Base-by-base conservation (phyloP, 2,329 filamentous ascomycete species). In the Neonectria faginata region DNA sequence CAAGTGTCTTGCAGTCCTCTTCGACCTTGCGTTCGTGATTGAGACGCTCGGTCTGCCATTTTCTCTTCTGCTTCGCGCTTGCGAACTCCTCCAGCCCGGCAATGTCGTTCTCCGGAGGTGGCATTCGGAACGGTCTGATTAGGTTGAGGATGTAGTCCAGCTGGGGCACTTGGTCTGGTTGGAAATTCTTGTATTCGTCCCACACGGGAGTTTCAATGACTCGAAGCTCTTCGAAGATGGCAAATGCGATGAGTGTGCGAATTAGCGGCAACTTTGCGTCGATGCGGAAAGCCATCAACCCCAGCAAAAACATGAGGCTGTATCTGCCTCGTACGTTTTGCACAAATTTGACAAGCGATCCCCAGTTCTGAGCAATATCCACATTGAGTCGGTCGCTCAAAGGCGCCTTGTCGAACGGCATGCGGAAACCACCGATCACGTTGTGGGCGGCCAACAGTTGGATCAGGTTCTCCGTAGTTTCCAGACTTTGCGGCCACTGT, bases 261-360 rank as follows among this genome's bases (percentile, higher is more conserved):
- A 73, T 48, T 16, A 73, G 62, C 5, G 64, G 45, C 51, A 73
- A 64, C 4, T 69, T 66, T 1, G 65, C 64, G 36, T 73, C 67
- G 3, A 67, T 25, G 10, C 64, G 64, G 22, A 73, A 74, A 3
- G 71, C 66, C 59, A 73, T 73, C 7, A 62, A 63, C 1, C 65
- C 71, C 45, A 73, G 16, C 4, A 73, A 33, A 16, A 67, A 73
- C 71, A 73, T 73, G 27, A 73, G 60, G 45, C 59, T 60, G 39
- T 71, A 70, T 6, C 55, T 61, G 33, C 68, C 58, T 5, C 51
- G 16, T 1, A 57, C 42, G 8, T 66, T 39, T 11, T 60, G 69
- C 8, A 51, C 36, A 45, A 65, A 64, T 1, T 39, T 31, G 5
- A 73, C 64, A 3, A 73, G 57, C 0, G 71, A 64, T 1, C 71